Evolutionary conservation across 495 filamentous ascomycete genomes (phyloP), one percentile per base, ranked within the genome.

Genomic region (Apodospora peruviana): DNA sequence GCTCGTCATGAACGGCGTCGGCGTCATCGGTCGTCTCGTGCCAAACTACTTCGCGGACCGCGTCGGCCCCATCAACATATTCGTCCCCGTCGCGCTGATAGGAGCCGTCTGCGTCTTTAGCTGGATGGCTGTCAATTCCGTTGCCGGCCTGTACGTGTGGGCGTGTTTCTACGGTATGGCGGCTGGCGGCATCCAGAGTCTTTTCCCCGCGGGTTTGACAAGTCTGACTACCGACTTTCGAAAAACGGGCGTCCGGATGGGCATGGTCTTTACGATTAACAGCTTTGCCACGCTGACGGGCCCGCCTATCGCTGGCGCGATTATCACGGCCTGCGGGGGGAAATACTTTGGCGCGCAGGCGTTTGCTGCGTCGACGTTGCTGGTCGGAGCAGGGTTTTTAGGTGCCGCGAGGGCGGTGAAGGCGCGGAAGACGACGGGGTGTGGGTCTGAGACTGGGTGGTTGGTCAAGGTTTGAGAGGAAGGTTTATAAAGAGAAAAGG

Each of bases 261-360:
- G 88, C 5, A 90, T 93, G 86, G 76, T 84, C 21, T 84, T 93
- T 49, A 83, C 78, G n/a, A 80, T 90, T 35, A 76, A 85, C 11
- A 82, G 79, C 32, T 78, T 93, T 42, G 87, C 88, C 0, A 76
- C 76, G 19, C 67, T 93, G 22, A 87, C 84, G 22, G 88, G 88
- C 0, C 78, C 86, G 10, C 86, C 89, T 2, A 81, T 94, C 50
- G 85, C 81, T 0, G 89, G 88, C 0, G 78, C 79, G 16, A 78
- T 81, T 9, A 74, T 88, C 18, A 78, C 73, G 0, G 76, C 72
- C 1, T 61, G 68, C 17, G 67, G 68, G 9, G 83, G 82, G 0
- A 49, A 59, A 9, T 90, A 86, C 62, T 57, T 72, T 35, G 79
- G 79, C 48, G 85, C 85, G 4, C 83, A 88, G 69, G 70, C 73